A percentile compares a stretch with the other conserved stretches of the same genome.
These are phyloP conservation scores for Oryza australiensis DNA, from an alignment of 176 grass and related monocot genomes.

Conservation along the genomic window DNA sequence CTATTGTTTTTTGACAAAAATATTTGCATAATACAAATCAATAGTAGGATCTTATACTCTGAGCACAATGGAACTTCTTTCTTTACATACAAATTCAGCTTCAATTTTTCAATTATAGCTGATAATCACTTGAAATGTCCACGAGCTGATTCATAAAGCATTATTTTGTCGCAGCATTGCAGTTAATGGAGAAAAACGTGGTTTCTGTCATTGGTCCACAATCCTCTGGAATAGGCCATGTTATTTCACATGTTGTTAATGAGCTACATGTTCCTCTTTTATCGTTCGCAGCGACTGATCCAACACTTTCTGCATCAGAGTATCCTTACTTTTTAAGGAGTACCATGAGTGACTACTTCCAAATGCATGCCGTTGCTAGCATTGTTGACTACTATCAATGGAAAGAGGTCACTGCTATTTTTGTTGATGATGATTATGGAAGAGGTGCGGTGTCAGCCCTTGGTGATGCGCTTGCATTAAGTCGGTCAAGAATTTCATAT, in stretches of 20 bases:
- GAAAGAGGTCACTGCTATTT: slow-evolving; percentile 75
- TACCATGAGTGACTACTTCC: slow-evolving; percentile 71
- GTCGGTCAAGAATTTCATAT: slow-evolving; percentile 67
- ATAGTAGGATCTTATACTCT: slow-evolving; percentile 9
- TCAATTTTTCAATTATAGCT: background rate
- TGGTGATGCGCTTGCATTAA: slow-evolving; percentile 59
- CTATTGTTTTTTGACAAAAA: background rate
- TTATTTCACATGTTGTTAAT: slow-evolving; percentile 68
- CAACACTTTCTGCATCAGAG: slow-evolving; percentile 67
- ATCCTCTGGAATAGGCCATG: slow-evolving; percentile 74
- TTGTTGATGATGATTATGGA: slow-evolving; percentile 87
- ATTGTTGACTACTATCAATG: slow-evolving; percentile 77
- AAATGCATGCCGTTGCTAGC: slow-evolving; percentile 76
- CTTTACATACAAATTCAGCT: slow-evolving; percentile 3
- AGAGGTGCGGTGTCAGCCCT: slow-evolving; percentile 59
- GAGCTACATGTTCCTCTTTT: slow-evolving; percentile 74
- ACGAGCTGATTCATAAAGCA: slow-evolving; percentile 39
- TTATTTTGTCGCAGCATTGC: slow-evolving; percentile 57
- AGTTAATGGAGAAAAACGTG: slow-evolving; percentile 68
- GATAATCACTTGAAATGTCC: slow-evolving; percentile 17
- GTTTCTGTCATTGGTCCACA: slow-evolving; percentile 76
- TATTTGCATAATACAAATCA: background rate
- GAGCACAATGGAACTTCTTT: slow-evolving; percentile 31
- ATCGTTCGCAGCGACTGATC: slow-evolving; percentile 79
- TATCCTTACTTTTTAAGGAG: slow-evolving; percentile 79